Evolutionary conservation across 1,284 basidiomycete species (phyloP).

Genomic region (Ganoderma sinense): DNA sequence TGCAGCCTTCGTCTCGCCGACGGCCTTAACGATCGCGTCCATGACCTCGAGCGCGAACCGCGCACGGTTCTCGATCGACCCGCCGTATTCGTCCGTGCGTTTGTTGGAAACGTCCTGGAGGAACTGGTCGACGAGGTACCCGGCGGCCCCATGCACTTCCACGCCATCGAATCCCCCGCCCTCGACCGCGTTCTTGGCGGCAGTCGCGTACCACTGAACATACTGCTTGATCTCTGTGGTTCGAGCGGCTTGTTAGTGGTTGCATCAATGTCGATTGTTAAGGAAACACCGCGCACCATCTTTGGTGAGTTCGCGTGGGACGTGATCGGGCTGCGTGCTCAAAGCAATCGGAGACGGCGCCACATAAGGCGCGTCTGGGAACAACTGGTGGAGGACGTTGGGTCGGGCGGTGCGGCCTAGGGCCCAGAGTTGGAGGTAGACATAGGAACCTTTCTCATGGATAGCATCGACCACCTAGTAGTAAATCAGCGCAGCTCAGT

Average conservation of each 20-base stretch:
- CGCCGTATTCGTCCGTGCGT: conserved; percentile 67
- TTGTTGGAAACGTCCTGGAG: conserved; percentile 54
- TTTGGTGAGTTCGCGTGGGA: conserved; percentile 4
- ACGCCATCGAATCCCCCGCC: conserved; percentile 56
- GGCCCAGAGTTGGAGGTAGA: conserved; percentile 50
- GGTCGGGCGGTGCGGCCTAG: conserved; percentile 22
- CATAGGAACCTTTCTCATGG: conserved; percentile 39
- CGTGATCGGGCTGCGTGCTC: background rate
- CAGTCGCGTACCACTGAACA: conserved; percentile 42
- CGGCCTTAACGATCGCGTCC: conserved; percentile 48
- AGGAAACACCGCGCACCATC: background rate
- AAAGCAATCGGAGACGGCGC: conserved; percentile 4
- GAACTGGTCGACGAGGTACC: conserved; percentile 52
- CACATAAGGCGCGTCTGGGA: background rate
- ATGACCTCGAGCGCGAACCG: conserved; percentile 58
- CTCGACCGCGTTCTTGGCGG: conserved; percentile 50
- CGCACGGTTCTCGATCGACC: conserved; percentile 58
- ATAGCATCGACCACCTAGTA: conserved; percentile 26
- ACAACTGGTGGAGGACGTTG: background rate
- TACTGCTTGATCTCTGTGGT: conserved; percentile 21
- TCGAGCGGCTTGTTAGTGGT: background rate
- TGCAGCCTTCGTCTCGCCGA: conserved; percentile 51
- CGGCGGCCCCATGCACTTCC: conserved; percentile 41
- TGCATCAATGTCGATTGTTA: background rate
- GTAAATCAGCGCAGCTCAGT: background rate